A percentile compares a stretch with the other conserved stretches of the same genome.
phyloP scores from a whole-genome alignment of 768 basidiomycete species.

The Vararia minispora region DNA sequence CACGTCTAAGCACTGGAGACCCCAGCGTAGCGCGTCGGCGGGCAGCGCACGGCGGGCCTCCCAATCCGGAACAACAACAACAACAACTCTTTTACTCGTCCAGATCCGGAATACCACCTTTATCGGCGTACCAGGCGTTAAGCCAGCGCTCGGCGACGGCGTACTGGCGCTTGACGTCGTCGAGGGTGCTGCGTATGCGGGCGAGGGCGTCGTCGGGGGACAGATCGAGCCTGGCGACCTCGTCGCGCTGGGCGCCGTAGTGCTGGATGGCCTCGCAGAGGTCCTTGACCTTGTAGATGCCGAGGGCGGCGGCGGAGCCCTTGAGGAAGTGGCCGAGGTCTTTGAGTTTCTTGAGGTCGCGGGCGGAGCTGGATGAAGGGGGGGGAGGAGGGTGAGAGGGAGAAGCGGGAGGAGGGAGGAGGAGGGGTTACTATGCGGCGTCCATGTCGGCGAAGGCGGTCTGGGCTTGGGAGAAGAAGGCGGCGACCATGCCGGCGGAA shows the following conservation, averaged over 20 bases:
- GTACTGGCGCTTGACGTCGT: conserved; percentile 8
- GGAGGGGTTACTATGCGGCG: conserved; percentile 53
- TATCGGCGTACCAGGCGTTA: conserved; percentile 1
- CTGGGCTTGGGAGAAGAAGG: conserved; percentile 74
- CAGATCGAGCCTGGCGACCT: background rate
- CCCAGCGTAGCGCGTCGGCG: too few relatives aligned
- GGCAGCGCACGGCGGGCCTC: too few relatives aligned
- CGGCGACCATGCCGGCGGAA: conserved; percentile 63
- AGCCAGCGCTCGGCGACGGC: conserved; percentile 7
- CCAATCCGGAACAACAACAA: too few relatives aligned
- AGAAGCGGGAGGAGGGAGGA: conserved; percentile 7
- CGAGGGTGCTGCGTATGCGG: conserved; percentile 7
- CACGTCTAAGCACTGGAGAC: too few relatives aligned
- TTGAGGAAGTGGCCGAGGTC: conserved; percentile 90
- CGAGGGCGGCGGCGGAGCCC: conserved; percentile 92
- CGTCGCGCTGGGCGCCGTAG: conserved; percentile 24
- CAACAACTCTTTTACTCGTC: too few relatives aligned
- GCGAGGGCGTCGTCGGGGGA: conserved; percentile 4
- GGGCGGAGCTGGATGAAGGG: too few relatives aligned
- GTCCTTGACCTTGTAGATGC: conserved; percentile 67
- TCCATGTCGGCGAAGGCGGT: conserved; percentile 74
- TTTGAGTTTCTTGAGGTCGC: conserved; percentile 60
- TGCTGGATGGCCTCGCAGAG: conserved; percentile 91
- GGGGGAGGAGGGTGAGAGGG: too few relatives aligned
- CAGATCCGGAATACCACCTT: too few relatives aligned